Base-by-base conservation (phyloP, 768 basidiomycete species). In the Flagelloscypha sp. region DNA sequence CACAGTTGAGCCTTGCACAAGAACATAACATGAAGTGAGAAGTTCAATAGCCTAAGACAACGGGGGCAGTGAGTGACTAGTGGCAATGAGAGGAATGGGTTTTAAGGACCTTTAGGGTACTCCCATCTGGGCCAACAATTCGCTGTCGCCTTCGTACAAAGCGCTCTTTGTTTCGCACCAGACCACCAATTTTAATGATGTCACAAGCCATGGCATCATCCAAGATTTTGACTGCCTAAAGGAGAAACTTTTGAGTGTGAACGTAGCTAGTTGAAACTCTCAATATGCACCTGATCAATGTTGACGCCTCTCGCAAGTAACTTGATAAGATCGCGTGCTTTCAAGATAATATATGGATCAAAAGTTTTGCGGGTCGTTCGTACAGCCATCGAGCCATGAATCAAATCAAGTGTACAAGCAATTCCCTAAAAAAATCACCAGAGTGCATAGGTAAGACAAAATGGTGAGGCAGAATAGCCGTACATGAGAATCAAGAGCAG, bases 1-100 rank as follows among this genome's bases (percentile, higher is more conserved):
- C 38, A 99, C 95, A 1, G 95, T 99, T 57, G 76, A 98, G 43
- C 95, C 95, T 66, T 98, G 95, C 3, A 99, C 95, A 13, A 99
- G 72, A 17, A 99, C 87, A 54, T 99, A 99, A 52, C 93, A 98
- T 50, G 86, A 79, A 10, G 95, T 98, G 37, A 99, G 64, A 10
- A 99, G 72, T 46, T 99, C 95, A 45, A 99, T 95, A 1, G 95
- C 95, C 93, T 98, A 44, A 7, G 11, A 16, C 15, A 43, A 22
- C 36, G 41, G n/a, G 16, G 25, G 22, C 11, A 22, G 29, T 10
- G 28, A 20, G 10, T 13, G 17, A 7, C 30, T 27, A 39, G 31
- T 33, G 13, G 27, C 13, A 25, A 25, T 2, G 18, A 13, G 20
- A 24, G 10, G 13, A 24, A 9, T 35, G 33, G 24, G n/a, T 17